Percentiles rank a stretch among this genome's conserved stretches.
These are phyloP conservation scores for Balamuthia mandrillaris DNA, from an alignment of 208 protist genomes.

Conservation along the genomic window DNA sequence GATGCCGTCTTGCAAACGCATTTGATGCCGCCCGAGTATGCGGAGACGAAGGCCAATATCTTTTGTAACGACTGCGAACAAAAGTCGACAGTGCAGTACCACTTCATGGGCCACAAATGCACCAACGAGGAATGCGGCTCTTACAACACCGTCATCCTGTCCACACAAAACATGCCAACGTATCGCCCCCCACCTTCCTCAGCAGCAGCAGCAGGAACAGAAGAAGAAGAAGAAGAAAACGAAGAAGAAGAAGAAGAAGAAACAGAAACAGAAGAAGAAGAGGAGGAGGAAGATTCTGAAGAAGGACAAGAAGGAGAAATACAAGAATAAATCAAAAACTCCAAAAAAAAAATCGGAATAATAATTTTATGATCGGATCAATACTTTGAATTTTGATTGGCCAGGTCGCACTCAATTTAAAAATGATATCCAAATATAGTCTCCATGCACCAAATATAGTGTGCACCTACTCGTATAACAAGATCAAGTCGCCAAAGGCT, in stretches of 20 bases:
- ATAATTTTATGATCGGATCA: too few species aligned
- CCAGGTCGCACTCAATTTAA: too few species aligned
- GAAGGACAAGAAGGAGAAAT: background rate
- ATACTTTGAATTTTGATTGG: too few species aligned
- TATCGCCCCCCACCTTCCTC: background rate
- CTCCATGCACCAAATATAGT: too few species aligned
- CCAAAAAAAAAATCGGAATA: too few species aligned
- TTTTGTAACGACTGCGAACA: slow-evolving; percentile 56
- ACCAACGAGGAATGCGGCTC: slow-evolving; percentile 23
- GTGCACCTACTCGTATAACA: too few species aligned
- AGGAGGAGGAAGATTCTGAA: background rate
- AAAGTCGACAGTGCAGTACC: slow-evolving; percentile 25
- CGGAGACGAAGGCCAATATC: background rate
- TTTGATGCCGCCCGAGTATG: slow-evolving; percentile 14
- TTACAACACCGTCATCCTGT: slow-evolving; percentile 48
- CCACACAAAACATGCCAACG: background rate
- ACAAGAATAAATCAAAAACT: too few species aligned
- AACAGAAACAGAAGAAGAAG: background rate
- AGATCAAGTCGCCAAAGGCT: background rate
- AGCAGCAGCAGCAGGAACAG: background rate
- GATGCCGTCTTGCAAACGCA: too few species aligned
- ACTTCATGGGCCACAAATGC: slow-evolving; percentile 54
- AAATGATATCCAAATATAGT: too few species aligned
- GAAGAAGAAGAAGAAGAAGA: too few species aligned
- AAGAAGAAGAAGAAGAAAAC: slow-evolving; percentile 7